A percentile compares a stretch with the other conserved stretches of the same genome.
Conservation (phyloP, 129 eudicot genomes). For the Artemisia annua region DNA sequence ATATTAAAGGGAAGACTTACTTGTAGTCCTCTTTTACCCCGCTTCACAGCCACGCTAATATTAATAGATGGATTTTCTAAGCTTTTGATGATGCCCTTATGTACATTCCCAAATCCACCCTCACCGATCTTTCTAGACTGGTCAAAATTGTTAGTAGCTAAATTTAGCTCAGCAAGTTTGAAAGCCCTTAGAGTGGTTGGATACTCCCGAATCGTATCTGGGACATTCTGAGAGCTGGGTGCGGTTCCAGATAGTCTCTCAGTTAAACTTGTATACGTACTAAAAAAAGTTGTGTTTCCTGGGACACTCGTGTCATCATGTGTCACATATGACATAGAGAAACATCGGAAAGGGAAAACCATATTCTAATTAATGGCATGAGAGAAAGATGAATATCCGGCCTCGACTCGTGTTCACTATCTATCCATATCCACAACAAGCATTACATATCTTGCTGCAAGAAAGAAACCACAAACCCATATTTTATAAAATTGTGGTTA, state of each 20-base stretch:
- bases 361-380: conserved; percentile 11
- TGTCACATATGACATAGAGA: not conserved
- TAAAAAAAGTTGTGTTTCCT: conserved; percentile 3
- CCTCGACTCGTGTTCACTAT: conserved; percentile 15
- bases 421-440: conserved; percentile 10
- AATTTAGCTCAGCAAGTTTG: conserved; percentile 57
- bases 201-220: conserved; percentile 43
- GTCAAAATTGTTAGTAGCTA: conserved; percentile 56
- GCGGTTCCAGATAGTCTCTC: conserved; percentile 38
- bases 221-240: conserved; percentile 41
- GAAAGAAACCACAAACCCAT: not conserved
- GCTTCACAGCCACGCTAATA: conserved; percentile 71
- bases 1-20: conserved; percentile 36
- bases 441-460: not conserved
- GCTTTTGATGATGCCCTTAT: conserved; percentile 48
- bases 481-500: not conserved
- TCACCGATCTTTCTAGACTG: conserved; percentile 62
- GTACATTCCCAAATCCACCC: conserved; percentile 88
- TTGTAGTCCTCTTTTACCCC: conserved; percentile 65
- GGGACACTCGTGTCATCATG: not conserved
- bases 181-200: conserved; percentile 55
- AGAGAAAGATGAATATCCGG: conserved; percentile 17
- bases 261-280: conserved; percentile 15
- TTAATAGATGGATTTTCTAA: conserved; percentile 40
- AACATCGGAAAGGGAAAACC: conserved; percentile 25